These are phyloP conservation scores for Phytophthora idaei DNA, from an alignment of 352 stramenopile species.

Conservation along the genomic window DNA sequence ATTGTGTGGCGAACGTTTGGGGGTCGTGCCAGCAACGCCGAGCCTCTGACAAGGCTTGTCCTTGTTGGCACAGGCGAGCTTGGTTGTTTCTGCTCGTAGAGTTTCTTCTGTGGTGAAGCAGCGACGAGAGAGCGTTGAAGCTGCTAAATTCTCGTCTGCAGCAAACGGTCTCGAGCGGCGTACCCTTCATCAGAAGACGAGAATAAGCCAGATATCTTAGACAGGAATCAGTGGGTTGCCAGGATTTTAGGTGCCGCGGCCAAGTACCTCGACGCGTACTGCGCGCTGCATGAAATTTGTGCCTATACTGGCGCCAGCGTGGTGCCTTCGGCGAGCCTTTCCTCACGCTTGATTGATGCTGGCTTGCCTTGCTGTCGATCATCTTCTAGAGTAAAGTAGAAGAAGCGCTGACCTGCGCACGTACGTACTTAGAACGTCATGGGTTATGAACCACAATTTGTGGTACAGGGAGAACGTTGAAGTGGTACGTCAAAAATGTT, in stretches of 20 bases:
- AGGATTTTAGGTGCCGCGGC: slow-evolving; percentile 13
- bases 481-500: not conserved
- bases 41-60: slow-evolving; percentile 4
- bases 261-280: not conserved
- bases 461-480: slow-evolving; percentile 6
- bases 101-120: slow-evolving; percentile 13
- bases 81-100: too few relatives aligned
- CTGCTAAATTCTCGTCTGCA: not conserved
- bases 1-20: slow-evolving; percentile 21
- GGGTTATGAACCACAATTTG: not conserved
- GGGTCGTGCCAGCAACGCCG: slow-evolving; percentile 8
- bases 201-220: slow-evolving; percentile 24
- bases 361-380: not conserved
- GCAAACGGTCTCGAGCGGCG: slow-evolving; percentile 17
- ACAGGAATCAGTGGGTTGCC: slow-evolving; percentile 30
- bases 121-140: slow-evolving; percentile 15
- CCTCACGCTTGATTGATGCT: slow-evolving; percentile 11
- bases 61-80: not conserved
- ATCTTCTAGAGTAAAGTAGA: not conserved
- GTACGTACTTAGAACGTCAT: not conserved
- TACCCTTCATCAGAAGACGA: not conserved
- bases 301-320: slow-evolving; percentile 31
- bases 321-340: slow-evolving; percentile 20
- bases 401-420: not conserved
- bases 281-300: slow-evolving; percentile 2